A percentile compares a stretch with the other conserved stretches of the same genome.
Evolutionary conservation across 2,329 filamentous ascomycete genomes (phyloP).

Genomic region (Neoarthrinium moseri): DNA sequence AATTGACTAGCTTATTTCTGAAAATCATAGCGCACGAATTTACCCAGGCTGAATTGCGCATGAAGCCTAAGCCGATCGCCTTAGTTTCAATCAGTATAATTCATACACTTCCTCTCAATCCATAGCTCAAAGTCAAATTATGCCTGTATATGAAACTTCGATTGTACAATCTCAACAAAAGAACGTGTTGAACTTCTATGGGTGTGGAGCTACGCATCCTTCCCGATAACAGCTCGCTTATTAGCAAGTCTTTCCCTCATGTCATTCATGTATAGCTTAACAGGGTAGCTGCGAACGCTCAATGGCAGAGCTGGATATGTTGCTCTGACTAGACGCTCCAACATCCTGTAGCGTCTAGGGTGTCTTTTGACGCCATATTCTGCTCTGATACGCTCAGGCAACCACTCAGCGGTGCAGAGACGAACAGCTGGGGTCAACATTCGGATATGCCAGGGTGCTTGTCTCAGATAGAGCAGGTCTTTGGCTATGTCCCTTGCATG

Average conservation of each 20-base stretch:
- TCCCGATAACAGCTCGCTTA: constrained; percentile 17
- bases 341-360: constrained; percentile 12
- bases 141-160: too few relatives aligned
- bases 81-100: too few relatives aligned
- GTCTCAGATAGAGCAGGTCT: constrained; percentile 22
- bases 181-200: background rate
- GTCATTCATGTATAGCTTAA: constrained; percentile 21
- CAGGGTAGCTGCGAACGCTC: constrained; percentile 23
- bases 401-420: constrained; percentile 18
- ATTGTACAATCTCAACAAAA: too few relatives aligned
- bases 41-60: too few relatives aligned
- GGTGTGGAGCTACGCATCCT: constrained; percentile 6
- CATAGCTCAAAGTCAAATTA: too few relatives aligned
- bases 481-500: constrained; percentile 23
- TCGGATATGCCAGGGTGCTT: constrained; percentile 19
- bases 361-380: constrained; percentile 22
- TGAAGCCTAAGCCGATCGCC: too few relatives aligned
- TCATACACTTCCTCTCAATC: too few relatives aligned
- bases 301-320: constrained; percentile 28
- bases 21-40: too few relatives aligned
- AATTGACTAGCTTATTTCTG: too few relatives aligned
- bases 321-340: constrained; percentile 21
- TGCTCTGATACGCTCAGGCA: constrained; percentile 20
- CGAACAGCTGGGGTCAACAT: constrained; percentile 19
- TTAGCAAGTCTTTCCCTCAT: constrained; percentile 15